Evolutionary conservation across 441 rosid species (phyloP), one percentile per base, ranked within the genome.

Genomic region (Raphanus hybrid): DNA sequence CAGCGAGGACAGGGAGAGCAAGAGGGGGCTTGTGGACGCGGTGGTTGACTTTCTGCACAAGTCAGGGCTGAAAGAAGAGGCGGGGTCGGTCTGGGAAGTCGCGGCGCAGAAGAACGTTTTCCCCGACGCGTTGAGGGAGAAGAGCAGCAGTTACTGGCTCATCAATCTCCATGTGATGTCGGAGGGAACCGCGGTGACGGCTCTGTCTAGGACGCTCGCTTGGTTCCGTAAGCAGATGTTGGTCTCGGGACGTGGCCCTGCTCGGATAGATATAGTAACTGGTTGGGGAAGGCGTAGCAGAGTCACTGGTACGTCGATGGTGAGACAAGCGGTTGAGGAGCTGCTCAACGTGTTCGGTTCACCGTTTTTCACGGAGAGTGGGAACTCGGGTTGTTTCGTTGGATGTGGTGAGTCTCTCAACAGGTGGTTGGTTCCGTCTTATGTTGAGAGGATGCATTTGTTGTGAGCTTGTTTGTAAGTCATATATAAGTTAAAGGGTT

Each of bases 131-230:
- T 80, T 94, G 61, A 91, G 78, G 83, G 89, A 94, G 86, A 94
- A 92, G 75, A 77, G 92, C 68, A 83, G 89, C 1, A 86, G 88
- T 74, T 92, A 91, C 77, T 94, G 97, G 98, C 93, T 94, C 55
- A 94, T 94, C 26, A 91, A 94, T 77, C 89, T 94, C 66, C 98
- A 94, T 67, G 97, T 92, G 50, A 94, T 94, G 98, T 94, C 97
- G 3, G 97, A 94, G 29, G 98, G 97, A 72, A 94, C 97, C 16
- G 97, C 97, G 8, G 80, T 92, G 58, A 94, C 92, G 2, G 95
- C 95, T 0, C 77, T 94, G 34, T 88, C 92, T 3, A 87, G 95
- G 80, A 92, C 95, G 3, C 91, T 92, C 11, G 91, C 98, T 71
- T 91, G 97, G 96, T 90, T 94, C 78, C 92, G 92, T 20, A 88